Evolutionary conservation across 305 asterid species (phyloP).

Genomic region (Fraxinus angustifolia): DNA sequence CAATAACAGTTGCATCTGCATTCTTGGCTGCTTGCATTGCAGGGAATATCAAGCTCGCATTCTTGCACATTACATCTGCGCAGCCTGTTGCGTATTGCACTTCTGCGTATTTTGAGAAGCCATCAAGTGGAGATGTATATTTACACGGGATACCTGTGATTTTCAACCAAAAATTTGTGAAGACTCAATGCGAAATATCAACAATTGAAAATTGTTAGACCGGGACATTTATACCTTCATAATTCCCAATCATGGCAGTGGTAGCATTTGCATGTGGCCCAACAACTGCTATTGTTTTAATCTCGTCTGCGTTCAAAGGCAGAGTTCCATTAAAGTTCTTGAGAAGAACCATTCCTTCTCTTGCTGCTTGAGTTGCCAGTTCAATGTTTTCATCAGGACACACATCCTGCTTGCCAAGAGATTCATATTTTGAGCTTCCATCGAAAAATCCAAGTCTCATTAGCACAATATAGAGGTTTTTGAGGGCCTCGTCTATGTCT

Average conservation of each 20-base stretch:
- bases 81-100: slow-evolving; percentile 31
- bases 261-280: slow-evolving; percentile 48
- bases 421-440: slow-evolving; percentile 30
- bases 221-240: slow-evolving; percentile 27
- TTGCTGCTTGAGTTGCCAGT: slow-evolving; percentile 41
- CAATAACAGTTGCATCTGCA: slow-evolving; percentile 32
- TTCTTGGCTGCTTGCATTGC: slow-evolving; percentile 33
- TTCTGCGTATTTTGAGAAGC: slow-evolving; percentile 10
- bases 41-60: slow-evolving; percentile 21
- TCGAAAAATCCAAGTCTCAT: slow-evolving; percentile 45
- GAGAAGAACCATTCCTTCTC: slow-evolving; percentile 41
- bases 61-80: slow-evolving; percentile 25
- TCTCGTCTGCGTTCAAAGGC: slow-evolving; percentile 24
- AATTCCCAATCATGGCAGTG: slow-evolving; percentile 33
- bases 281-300: slow-evolving; percentile 34
- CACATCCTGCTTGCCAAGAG: slow-evolving; percentile 24
- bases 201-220: not conserved
- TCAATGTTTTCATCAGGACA: slow-evolving; percentile 32
- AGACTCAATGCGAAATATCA: not conserved
- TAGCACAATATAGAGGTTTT: slow-evolving; percentile 28
- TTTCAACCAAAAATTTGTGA: not conserved
- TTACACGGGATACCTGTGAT: slow-evolving; percentile 33
- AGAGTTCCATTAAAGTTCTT: slow-evolving; percentile 27
- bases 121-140: slow-evolving; percentile 26
- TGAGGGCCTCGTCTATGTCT: slow-evolving; percentile 30